Percentiles rank a stretch among this genome's conserved stretches.
Conservation (phyloP, 495 filamentous ascomycete species). For the Aspergillus carlsbadensis region DNA sequence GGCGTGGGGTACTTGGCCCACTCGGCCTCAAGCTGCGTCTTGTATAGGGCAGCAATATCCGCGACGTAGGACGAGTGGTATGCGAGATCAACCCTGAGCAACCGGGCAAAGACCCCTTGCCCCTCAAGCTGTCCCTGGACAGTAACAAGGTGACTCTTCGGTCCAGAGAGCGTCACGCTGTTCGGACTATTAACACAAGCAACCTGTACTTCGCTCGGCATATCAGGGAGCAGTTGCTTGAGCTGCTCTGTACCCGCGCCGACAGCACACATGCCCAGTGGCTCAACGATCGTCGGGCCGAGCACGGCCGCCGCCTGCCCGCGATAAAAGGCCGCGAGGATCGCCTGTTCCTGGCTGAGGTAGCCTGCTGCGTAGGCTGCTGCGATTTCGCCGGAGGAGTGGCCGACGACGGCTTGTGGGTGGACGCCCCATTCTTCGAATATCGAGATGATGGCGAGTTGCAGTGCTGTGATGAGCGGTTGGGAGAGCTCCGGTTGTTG, state of each 20-base stretch:
- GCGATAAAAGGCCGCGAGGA: slow-evolving; percentile 17
- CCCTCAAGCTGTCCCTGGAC: background rate
- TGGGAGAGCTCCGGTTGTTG: slow-evolving; percentile 1
- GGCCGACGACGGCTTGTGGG: slow-evolving; percentile 12
- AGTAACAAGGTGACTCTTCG: background rate
- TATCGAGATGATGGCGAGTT: slow-evolving; percentile 12
- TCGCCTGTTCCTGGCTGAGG: slow-evolving; percentile 7
- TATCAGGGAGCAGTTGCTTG: too few species aligned
- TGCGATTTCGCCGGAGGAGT: slow-evolving; percentile 26
- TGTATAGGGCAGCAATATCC: too few species aligned
- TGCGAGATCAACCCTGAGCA: background rate
- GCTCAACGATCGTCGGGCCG: background rate
- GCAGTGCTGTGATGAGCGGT: slow-evolving; percentile 32
- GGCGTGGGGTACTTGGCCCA: too few species aligned
- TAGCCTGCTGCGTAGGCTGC: slow-evolving; percentile 17
- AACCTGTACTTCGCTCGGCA: background rate
- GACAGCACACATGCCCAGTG: slow-evolving; percentile 35
- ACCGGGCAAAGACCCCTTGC: background rate
- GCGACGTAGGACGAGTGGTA: slow-evolving; percentile 10
- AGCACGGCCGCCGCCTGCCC: slow-evolving; percentile 4
- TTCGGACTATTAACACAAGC: background rate
- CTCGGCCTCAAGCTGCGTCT: too few species aligned
- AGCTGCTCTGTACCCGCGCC: slow-evolving; percentile 13
- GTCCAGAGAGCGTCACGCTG: slow-evolving; percentile 16
- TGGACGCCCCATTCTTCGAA: slow-evolving; percentile 6